Evolutionary conservation across 495 filamentous ascomycete genomes (phyloP).

Genomic region (Cercophora scortea): DNA sequence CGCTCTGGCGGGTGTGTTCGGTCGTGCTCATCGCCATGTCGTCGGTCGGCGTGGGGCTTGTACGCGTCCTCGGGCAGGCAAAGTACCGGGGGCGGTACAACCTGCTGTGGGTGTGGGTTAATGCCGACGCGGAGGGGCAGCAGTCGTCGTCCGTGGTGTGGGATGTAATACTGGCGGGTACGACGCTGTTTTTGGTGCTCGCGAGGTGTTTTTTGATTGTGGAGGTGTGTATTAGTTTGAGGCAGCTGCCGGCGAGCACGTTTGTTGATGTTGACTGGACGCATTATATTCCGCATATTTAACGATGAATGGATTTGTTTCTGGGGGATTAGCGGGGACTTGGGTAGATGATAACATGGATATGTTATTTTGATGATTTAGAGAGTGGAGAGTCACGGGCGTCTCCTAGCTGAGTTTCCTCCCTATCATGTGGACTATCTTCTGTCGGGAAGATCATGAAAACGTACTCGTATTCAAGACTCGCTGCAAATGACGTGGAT

Average conservation of each 20-base stretch:
- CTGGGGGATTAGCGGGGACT: no score
- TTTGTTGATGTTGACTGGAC: constrained; percentile 3
- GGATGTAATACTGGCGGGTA: neutral
- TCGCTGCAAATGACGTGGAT: no score
- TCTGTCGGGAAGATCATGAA: no score
- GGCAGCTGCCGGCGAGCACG: constrained; percentile 1
- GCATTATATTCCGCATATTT: constrained; percentile 5
- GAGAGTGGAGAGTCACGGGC: no score
- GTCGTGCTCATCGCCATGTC: constrained; percentile 1
- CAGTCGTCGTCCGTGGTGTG: neutral
- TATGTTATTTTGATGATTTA: no score
- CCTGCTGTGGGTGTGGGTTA: constrained; percentile 11
- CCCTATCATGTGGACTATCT: no score
- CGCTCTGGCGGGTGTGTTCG: neutral
- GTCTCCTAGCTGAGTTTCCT: no score
- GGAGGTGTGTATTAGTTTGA: constrained; percentile 1
- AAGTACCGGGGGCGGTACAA: constrained; percentile 1
- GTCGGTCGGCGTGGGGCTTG: neutral
- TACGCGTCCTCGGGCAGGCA: neutral
- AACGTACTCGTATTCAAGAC: no score
- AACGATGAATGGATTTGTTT: neutral
- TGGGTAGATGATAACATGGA: no score
- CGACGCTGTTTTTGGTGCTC: neutral
- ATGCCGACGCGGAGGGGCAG: neutral
- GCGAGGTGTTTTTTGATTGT: constrained; percentile 1